Percentiles rank a stretch among this genome's conserved stretches.
Evolutionary conservation across 2,329 filamentous ascomycete species (phyloP).

Genomic region (Diaporthe citriasiana): DNA sequence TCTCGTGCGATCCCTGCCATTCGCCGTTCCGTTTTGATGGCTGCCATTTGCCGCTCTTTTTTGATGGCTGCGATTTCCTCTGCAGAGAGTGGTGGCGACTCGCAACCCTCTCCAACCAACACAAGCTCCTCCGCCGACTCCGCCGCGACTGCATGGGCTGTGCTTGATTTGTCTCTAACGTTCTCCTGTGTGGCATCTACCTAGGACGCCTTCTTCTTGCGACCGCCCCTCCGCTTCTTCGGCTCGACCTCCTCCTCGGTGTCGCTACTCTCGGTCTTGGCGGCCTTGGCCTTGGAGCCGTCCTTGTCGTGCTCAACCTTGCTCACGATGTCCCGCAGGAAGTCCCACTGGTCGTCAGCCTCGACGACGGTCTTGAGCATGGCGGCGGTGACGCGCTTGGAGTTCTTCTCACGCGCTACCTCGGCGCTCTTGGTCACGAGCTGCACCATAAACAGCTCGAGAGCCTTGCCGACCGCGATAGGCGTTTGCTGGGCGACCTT

Average conservation of each 20-base stretch:
- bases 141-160: neutral
- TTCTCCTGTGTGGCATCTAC: neutral
- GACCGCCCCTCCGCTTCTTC: conserved; percentile 49
- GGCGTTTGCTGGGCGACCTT: conserved; percentile 98
- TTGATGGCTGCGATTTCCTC: neutral
- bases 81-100: neutral
- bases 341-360: conserved; percentile 93
- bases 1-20: neutral
- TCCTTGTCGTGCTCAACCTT: conserved; percentile 77
- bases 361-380: conserved; percentile 94
- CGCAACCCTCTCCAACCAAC: neutral
- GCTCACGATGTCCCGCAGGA: conserved; percentile 88
- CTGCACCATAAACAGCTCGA: conserved; percentile 98
- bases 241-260: conserved; percentile 54
- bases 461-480: conserved; percentile 93
- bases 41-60: neutral
- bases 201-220: conserved; percentile 41
- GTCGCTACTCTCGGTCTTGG: conserved; percentile 64
- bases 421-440: conserved; percentile 90
- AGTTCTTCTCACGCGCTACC: conserved; percentile 84
- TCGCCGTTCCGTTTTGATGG: neutral
- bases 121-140: neutral
- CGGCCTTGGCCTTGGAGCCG: conserved; percentile 47
- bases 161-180: neutral
- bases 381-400: conserved; percentile 88